Evolutionary conservation across 345 rosid genomes (phyloP).

Genomic region (Eucalyptus paniculata): DNA sequence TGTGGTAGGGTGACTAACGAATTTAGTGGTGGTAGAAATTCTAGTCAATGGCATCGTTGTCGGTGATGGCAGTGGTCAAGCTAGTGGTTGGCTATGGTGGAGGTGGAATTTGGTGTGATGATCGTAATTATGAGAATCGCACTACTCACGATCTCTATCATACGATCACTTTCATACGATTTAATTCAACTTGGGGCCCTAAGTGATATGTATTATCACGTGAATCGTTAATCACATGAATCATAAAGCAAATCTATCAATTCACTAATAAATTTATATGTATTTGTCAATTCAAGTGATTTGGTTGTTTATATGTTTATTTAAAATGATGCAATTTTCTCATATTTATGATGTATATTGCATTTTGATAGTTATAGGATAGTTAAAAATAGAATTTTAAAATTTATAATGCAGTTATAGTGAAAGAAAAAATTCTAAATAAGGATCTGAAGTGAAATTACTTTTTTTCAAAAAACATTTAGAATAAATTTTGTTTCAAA

Average conservation of each 20-base stretch:
- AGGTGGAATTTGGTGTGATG: neutral
- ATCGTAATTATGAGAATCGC: neutral
- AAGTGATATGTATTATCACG: neutral
- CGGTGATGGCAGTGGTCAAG: neutral
- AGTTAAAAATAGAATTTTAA: too few species aligned
- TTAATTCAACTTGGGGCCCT: neutral
- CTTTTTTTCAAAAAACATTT: too few species aligned
- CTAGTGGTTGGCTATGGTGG: neutral
- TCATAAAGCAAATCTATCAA: neutral
- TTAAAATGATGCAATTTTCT: neutral
- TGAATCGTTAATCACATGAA: neutral
- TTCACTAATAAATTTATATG: neutral
- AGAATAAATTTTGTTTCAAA: too few species aligned
- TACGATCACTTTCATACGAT: neutral
- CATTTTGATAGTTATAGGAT: neutral
- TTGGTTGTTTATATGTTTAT: neutral
- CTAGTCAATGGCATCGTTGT: neutral
- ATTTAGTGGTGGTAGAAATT: neutral
- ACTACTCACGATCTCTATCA: neutral
- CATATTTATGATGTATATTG: neutral
- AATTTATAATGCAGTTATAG: too few species aligned
- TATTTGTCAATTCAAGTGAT: neutral
- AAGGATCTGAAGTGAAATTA: fast-evolving
- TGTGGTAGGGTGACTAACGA: neutral
- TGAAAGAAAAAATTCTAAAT: too few species aligned